These are phyloP conservation scores for Collybia mongolica DNA, from an alignment of 768 basidiomycete genomes.

Conservation along the genomic window DNA sequence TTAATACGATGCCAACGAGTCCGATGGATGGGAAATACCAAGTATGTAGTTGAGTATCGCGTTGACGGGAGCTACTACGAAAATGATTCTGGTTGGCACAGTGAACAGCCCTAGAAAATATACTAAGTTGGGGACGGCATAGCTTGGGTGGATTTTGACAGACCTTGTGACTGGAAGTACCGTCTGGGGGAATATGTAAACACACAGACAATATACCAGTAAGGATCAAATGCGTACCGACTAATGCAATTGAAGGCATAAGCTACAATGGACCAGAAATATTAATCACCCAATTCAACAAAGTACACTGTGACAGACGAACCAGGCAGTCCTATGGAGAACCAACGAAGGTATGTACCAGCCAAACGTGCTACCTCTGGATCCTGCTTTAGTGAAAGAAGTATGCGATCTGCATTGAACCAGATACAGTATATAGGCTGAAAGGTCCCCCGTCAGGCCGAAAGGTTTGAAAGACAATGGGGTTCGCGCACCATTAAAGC, in stretches of 20 bases:
- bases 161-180: conserved; percentile 85
- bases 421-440: conserved; percentile 66
- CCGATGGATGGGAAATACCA: no score
- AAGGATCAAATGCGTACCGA: conserved; percentile 23
- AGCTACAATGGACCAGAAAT: conserved; percentile 23
- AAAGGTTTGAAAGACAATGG: background rate
- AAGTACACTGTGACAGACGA: conserved; percentile 8
- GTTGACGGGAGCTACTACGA: conserved; percentile 83
- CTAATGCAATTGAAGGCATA: conserved; percentile 50
- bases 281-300: background rate
- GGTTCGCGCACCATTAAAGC: conserved; percentile 49
- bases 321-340: conserved; percentile 76
- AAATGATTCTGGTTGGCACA: conserved; percentile 80
- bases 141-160: background rate
- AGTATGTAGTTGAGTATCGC: conserved; percentile 78
- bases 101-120: conserved; percentile 63
- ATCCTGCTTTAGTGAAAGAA: conserved; percentile 75
- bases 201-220: background rate
- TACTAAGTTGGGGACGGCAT: background rate
- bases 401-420: conserved; percentile 77
- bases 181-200: conserved; percentile 34
- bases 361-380: conserved; percentile 80
- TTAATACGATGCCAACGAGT: background rate
- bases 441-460: conserved; percentile 27
- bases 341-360: conserved; percentile 68